Base-by-base conservation (phyloP, 371 early-diverging fungal genomes). In the Rhizopus delemar region DNA sequence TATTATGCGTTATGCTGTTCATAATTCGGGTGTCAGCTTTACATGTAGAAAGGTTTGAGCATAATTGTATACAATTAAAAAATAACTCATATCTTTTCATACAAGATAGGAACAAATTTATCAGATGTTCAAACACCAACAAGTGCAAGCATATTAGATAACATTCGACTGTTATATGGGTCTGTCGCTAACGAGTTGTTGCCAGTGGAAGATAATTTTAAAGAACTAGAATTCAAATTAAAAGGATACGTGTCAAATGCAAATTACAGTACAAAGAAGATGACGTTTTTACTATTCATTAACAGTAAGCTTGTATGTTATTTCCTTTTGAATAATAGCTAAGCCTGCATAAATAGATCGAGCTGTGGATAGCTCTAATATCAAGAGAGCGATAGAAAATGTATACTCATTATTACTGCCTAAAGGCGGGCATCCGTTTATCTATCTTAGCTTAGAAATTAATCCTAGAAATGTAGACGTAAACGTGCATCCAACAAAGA, bases 201-300 rank as follows among this genome's bases (percentile, higher is more conserved):
- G 13, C 73, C 74, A 1, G 46, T 91, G 8, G 74, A 83, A 35
- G 51, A 78, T 41, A 60, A 70, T 16, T 71, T 73, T 46, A 71
- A 72, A 2, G 51, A 65, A 6, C 64, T 85, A 7, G 80, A 80
- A 4, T 83, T 86, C 50, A 81, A 79, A 43, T 69, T 87, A 61
- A 77, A 81, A 8, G 94, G 91, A 13, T 78, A 81, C 56, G 77
- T 95, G 3, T 86, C 94, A 4, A 91, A 93, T 63, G 90, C 95
- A 12, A 90, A 95, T 53, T 93, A 88, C 71, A 86, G 77, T 53
- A 82, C 83, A 62, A 93, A 91, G 60, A 88, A 89, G 63, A 80
- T 88, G 64, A 78, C 73, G 2, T 86, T 98, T 51, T 69, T 98
- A 2, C 70, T 98, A 9, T 99, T 99, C 67, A 96, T 99, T 68